Evolutionary conservation across 108 stramenopile genomes (phyloP), one percentile per base, ranked within the genome.

Genomic region (Skeletonema grethae): DNA sequence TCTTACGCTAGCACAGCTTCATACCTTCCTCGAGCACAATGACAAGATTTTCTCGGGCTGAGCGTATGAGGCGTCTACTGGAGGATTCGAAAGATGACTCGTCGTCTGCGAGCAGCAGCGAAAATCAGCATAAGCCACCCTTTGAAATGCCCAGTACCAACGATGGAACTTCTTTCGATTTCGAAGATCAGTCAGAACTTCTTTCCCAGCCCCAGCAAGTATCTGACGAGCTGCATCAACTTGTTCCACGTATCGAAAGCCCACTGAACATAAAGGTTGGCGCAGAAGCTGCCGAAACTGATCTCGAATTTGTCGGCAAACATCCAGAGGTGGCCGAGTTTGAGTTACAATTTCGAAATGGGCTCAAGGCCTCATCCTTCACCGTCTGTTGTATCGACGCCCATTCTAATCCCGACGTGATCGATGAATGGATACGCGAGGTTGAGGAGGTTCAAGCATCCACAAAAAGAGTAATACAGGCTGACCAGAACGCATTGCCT

Each of bases 401-500:
- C n/a, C 15, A n/a, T 43, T 43, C 41, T 15, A n/a, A 43, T n/a
- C 13, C 15, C 41, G 15, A 53, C 7, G 18, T 16, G n/a, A 85
- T 96, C 15, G 75, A 93, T 29, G 66, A 77, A 16, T 95, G 94
- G 93, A 82, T 94, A 25, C 69, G 76, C 15, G 84, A 65, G 50
- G 94, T 95, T 34, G 79, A 80, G 22, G 90, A 92, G 58, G 70
- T 90, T 46, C 91, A 95, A 69, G 76, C 80, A 10, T 73, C 65
- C 35, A 86, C 86, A 67, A 82, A 88, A 8, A 79, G 88, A 16
- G 58, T 87, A 6, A 74, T 80, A 61, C 86, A n/a, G n/a, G n/a
- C 88, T 30, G 31, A 82, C 82, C 70, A 73, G 24, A 77, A 87
- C 28, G 63, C 71, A 38, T 94, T 95, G 93, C 92, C 90, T 6